These are phyloP conservation scores for Heritiera fomes DNA, from an alignment of 345 rosid species.

Conservation along the genomic window DNA sequence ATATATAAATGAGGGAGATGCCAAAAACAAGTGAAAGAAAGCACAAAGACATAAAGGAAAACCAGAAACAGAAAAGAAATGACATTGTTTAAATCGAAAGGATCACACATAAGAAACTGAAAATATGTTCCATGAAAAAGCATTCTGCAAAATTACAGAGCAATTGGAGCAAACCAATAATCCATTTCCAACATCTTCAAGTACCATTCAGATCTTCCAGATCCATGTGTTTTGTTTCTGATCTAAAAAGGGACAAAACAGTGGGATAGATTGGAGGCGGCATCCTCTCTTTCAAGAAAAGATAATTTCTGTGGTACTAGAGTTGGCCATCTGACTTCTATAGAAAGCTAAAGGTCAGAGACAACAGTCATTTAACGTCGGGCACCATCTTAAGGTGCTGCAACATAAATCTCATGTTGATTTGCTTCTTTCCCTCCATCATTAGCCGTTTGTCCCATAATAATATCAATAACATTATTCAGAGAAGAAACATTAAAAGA, in stretches of 20 bases:
- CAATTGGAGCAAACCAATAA: background rate
- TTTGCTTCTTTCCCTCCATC: background rate
- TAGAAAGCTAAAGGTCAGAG: background rate
- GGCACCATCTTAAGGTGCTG: background rate
- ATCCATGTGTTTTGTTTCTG: background rate
- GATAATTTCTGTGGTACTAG: background rate
- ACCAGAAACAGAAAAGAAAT: slow-evolving; percentile 4
- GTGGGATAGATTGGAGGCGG: background rate
- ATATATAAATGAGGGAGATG: background rate
- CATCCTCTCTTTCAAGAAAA: background rate
- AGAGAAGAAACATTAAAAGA: background rate
- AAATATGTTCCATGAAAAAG: background rate
- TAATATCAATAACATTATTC: background rate
- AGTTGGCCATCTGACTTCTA: background rate
- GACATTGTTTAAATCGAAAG: background rate
- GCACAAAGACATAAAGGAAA: background rate
- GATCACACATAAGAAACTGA: background rate
- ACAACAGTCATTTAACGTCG: background rate
- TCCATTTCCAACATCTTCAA: background rate
- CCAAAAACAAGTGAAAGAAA: background rate
- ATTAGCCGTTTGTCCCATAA: background rate
- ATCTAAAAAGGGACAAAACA: background rate
- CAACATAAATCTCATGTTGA: background rate
- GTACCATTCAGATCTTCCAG: background rate
- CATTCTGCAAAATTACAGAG: too few species aligned